Conservation (phyloP, 78 protist species). For the Dictyostelium purpureum region DNA sequence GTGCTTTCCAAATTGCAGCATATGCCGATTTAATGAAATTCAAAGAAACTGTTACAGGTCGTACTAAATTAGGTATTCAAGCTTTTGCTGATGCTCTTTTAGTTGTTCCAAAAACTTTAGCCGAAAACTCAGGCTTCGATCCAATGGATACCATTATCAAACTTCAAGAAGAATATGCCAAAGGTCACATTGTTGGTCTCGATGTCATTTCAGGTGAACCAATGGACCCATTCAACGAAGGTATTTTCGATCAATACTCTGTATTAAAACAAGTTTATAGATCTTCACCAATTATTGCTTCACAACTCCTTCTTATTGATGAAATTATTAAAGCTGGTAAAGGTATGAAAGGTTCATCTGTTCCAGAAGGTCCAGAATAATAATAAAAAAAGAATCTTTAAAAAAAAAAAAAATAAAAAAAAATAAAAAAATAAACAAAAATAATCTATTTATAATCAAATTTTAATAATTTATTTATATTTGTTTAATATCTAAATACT, state of each 20-base stretch:
- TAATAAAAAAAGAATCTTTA: neutral
- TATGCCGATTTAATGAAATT: conserved; percentile 85
- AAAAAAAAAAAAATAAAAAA: neutral
- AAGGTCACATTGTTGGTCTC: conserved; percentile 92
- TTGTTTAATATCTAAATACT: too few relatives aligned
- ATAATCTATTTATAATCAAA: too few relatives aligned
- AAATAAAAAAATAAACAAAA: neutral
- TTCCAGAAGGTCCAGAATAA: conserved; percentile 57
- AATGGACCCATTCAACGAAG: conserved; percentile 92
- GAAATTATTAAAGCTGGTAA: conserved; percentile 99
- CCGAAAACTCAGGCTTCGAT: conserved; percentile 97
- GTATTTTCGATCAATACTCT: conserved; percentile 96
- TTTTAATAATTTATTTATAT: too few relatives aligned
- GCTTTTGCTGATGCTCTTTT: conserved; percentile 98
- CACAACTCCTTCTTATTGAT: conserved; percentile 98
- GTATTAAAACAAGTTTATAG: conserved; percentile 96
- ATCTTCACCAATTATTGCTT: conserved; percentile 89
- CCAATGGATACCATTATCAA: conserved; percentile 92
- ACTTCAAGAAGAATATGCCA: conserved; percentile 86
- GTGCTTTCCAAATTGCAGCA: conserved; percentile 96
- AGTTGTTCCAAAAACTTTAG: conserved; percentile 98
- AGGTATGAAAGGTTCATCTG: conserved; percentile 46
- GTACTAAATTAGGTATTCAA: conserved; percentile 92
- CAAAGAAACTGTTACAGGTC: conserved; percentile 82
- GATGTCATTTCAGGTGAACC: conserved; percentile 97